Evolutionary conservation across 768 basidiomycete species (phyloP).

Genomic region (Filobasidium wieringae): DNA sequence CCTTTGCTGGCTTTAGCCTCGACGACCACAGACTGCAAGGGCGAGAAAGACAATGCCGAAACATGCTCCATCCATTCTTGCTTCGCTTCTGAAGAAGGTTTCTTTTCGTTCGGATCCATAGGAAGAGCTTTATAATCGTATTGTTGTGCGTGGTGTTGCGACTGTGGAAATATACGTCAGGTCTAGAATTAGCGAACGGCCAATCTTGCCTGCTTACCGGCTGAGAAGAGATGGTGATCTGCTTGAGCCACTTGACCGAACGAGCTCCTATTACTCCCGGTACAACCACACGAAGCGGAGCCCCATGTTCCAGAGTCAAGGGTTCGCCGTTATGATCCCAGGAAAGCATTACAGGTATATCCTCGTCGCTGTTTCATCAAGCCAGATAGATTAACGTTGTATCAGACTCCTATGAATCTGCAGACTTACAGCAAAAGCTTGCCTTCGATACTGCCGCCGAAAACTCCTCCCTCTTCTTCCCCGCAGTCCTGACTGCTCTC

Average conservation of each 20-base stretch:
- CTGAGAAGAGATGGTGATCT: conserved; percentile 5
- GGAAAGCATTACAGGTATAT: conserved; percentile 17
- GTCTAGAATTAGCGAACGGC: neutral
- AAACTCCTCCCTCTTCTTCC: conserved; percentile 47
- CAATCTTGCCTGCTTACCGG: neutral
- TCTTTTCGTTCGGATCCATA: conserved; percentile 37
- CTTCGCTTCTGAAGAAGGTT: neutral
- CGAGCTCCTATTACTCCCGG: conserved; percentile 18
- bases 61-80: neutral
- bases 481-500: conserved; percentile 24
- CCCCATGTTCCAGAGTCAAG: conserved; percentile 17
- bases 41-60: conserved; percentile 4
- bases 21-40: conserved; percentile 3
- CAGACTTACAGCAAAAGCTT: conserved; percentile 51
- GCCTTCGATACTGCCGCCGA: conserved; percentile 53
- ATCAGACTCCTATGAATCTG: conserved; percentile 40
- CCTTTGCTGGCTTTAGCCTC: neutral
- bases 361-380: neutral
- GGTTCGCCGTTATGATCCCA: conserved; percentile 12
- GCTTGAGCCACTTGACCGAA: conserved; percentile 19
- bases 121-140: conserved; percentile 59
- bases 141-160: conserved; percentile 60
- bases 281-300: conserved; percentile 16
- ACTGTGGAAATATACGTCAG: conserved; percentile 40
- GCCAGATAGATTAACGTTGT: neutral